A percentile compares a stretch with the other conserved stretches of the same genome.
phyloP scores from a whole-genome alignment of 1,284 basidiomycete genomes.

The Wallemia hederae region DNA sequence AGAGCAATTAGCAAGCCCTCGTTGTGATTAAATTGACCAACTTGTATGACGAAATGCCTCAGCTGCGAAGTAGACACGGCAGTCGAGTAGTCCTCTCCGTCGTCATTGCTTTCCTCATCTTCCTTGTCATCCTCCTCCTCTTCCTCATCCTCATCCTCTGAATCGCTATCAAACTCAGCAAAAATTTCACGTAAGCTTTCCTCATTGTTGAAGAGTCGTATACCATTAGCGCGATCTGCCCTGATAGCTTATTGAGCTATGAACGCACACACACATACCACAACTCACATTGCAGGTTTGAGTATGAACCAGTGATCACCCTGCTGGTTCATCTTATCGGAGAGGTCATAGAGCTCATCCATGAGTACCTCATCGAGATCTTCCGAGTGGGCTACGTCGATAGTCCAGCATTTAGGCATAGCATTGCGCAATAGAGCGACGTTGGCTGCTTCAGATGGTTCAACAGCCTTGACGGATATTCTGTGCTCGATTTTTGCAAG shows the following conservation, averaged over 20 bases:
- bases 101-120: conserved; percentile 10
- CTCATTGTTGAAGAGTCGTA: conserved; percentile 60
- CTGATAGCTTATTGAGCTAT: background rate
- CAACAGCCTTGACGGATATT: background rate
- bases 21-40: conserved; percentile 13
- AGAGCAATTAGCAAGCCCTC: background rate
- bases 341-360: conserved; percentile 79
- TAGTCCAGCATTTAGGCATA: conserved; percentile 51
- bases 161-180: conserved; percentile 59
- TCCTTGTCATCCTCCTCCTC: conserved; percentile 9
- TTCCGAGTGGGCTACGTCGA: conserved; percentile 73
- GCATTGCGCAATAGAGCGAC: conserved; percentile 25
- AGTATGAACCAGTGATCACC: conserved; percentile 43
- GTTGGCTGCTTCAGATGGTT: background rate
- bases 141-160: conserved; percentile 27
- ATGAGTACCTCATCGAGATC: conserved; percentile 80
- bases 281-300: conserved; percentile 56
- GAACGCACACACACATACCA: too few species aligned
- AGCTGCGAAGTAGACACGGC: conserved; percentile 57
- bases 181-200: conserved; percentile 48
- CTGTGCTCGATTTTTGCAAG: background rate
- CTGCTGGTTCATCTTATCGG: conserved; percentile 23
- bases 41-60: conserved; percentile 89
- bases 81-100: conserved; percentile 18
- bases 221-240: conserved; percentile 80